phyloP scores from a whole-genome alignment of 2,329 filamentous ascomycete genomes.

The Beauveria sp. region DNA sequence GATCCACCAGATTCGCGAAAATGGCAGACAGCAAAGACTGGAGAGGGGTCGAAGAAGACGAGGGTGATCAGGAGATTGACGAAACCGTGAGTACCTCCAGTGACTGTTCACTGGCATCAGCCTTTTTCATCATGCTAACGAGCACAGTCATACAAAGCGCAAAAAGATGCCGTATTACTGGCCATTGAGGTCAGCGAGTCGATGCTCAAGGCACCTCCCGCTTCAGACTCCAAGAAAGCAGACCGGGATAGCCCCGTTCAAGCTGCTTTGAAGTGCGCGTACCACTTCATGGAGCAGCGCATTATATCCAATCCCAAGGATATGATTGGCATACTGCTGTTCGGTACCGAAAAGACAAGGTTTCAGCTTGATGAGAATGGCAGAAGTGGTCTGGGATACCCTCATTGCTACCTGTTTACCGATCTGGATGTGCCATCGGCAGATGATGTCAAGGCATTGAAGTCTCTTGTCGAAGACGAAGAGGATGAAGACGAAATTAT shows the following conservation, averaged over 20 bases:
- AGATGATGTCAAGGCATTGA: slow-evolving; percentile 74
- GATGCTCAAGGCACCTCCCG: slow-evolving; percentile 66
- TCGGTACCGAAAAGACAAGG: slow-evolving; percentile 79
- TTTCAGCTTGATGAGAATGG: slow-evolving; percentile 62
- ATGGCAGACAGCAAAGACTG: slow-evolving; percentile 35
- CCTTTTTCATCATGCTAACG: not conserved
- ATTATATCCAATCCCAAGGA: slow-evolving; percentile 96
- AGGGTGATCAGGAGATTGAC: slow-evolving; percentile 51
- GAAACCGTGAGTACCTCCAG: slow-evolving; percentile 45
- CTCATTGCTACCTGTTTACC: slow-evolving; percentile 84
- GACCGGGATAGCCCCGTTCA: slow-evolving; percentile 70
- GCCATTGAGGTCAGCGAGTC: slow-evolving; percentile 86
- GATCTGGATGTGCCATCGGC: slow-evolving; percentile 85
- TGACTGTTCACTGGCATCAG: not conserved
- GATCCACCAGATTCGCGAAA: not conserved
- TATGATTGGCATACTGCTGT: slow-evolving; percentile 92
- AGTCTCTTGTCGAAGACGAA: slow-evolving; percentile 68
- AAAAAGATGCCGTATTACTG: slow-evolving; percentile 97
- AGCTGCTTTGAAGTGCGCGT: slow-evolving; percentile 88
- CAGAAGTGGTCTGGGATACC: slow-evolving; percentile 58
- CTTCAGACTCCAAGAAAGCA: slow-evolving; percentile 62
- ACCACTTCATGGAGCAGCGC: slow-evolving; percentile 92
- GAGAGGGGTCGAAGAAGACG: slow-evolving; percentile 53
- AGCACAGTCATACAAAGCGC: slow-evolving; percentile 71
- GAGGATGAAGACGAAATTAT: slow-evolving; percentile 64